Evolutionary conservation across 2,329 filamentous ascomycete species (phyloP), one percentile per base, ranked within the genome.

Genomic region (Botrytis pseudocinerea): DNA sequence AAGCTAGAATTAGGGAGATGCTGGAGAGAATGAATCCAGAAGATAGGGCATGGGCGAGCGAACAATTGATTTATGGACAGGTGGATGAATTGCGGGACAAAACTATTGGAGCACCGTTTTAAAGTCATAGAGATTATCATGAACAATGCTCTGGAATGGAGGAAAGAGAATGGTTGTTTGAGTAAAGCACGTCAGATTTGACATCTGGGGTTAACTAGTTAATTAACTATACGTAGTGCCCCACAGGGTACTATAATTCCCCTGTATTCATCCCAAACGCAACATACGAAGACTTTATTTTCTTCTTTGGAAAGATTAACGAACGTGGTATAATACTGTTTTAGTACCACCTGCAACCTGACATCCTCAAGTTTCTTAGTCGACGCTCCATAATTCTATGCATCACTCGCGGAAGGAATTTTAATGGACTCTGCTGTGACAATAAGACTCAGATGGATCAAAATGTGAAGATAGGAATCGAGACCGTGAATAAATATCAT

Each of bases 41-140:
- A 32, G 70, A 72, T 48, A 72, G 70, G 18, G 70, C 63, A 8
- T 69, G 70, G 70, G 70, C 70, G 25, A 69, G 63, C 38, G 70
- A 72, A 65, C 48, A 72, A 51, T 69, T 72, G 64, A 72, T 72
- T 60, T 72, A 72, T 44, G 70, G 70, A 25, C 40, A 72, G 18
- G 42, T 51, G 18, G 64, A 68, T 18, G 63, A 72, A 35, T 59
- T 72, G 63, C 51, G 70, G 38, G 70, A 64, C 28, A 64, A 64
- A 44, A 66, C 38, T 46, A 71, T 71, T n/a, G 70, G 70, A 42
- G 65, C 65, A 42, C 65, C 65, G 42, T 69, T 69, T 32, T 69
- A 4, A 57, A 32, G 2, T 12, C 42, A 32, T 16, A 5, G 35
- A 22, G 28, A 35, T 28, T 12, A 44, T 32, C 20, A 71, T 66